These are phyloP conservation scores for Picochlorum sp. DNA, from an alignment of 139 green algal genomes.

Conservation along the genomic window DNA sequence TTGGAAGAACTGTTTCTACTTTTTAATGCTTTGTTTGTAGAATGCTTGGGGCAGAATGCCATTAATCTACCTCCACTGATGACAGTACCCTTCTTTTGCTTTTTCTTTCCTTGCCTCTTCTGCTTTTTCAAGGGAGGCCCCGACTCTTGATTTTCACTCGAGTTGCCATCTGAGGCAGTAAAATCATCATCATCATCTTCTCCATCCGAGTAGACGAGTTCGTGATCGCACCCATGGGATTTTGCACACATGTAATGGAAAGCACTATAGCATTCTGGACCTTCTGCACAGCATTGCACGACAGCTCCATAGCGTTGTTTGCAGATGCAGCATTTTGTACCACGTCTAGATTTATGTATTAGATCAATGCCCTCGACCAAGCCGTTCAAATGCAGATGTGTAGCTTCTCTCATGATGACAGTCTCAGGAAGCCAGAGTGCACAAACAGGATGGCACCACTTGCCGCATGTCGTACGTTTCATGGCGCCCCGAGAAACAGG, in stretches of 20 bases:
- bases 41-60: conserved; percentile 53
- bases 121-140: neutral
- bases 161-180: neutral
- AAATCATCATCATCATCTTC: conserved; percentile 12
- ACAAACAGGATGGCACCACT: conserved; percentile 58
- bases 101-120: neutral
- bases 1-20: too few species aligned
- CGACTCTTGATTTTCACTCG: neutral
- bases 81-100: neutral
- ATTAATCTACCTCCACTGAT: conserved; percentile 27
- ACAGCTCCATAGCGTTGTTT: conserved; percentile 59
- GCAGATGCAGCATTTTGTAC: conserved; percentile 43
- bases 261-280: conserved; percentile 44
- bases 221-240: conserved; percentile 28
- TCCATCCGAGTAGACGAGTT: conserved; percentile 15
- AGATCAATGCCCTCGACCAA: conserved; percentile 3
- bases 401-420: conserved; percentile 22
- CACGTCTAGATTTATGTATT: conserved; percentile 12
- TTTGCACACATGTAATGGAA: conserved; percentile 75
- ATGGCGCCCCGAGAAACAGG: conserved; percentile 48
- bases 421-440: conserved; percentile 52
- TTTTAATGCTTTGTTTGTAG: neutral
- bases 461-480: conserved; percentile 42
- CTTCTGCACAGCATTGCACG: conserved; percentile 55
- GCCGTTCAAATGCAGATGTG: conserved; percentile 8